Conservation (phyloP, 139 green algal species). For the Auxenochlorella protothecoides region DNA sequence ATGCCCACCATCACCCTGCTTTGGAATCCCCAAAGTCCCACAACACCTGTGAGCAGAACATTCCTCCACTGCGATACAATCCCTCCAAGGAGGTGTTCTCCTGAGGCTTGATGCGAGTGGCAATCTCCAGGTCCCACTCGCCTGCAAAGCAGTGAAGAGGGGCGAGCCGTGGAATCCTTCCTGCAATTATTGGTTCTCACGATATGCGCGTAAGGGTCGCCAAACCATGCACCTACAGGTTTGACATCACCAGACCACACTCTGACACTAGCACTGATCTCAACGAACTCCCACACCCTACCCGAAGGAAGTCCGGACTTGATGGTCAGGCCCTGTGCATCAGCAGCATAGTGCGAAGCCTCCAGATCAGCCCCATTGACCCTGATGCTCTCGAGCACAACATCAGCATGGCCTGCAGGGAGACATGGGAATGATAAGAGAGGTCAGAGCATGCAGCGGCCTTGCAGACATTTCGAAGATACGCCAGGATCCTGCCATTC, state of each 20-base stretch:
- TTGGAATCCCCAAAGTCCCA: background rate
- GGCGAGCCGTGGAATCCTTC: background rate
- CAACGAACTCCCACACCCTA: no score
- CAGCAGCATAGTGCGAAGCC: constrained; percentile 17
- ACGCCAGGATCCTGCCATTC: background rate
- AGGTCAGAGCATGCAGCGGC: background rate
- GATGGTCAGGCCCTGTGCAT: constrained; percentile 24
- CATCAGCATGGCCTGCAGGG: constrained; percentile 9
- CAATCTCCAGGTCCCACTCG: constrained; percentile 47
- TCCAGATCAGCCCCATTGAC: constrained; percentile 34
- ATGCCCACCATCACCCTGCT: background rate
- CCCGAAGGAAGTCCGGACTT: background rate
- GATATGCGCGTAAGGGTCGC: no score
- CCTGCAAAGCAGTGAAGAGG: constrained; percentile 4
- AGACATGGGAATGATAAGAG: background rate
- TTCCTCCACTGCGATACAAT: constrained; percentile 88
- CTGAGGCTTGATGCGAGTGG: constrained; percentile 65
- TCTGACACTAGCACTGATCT: no score
- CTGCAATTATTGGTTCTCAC: background rate
- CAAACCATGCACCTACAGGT: no score
- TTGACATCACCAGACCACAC: no score
- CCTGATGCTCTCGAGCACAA: constrained; percentile 45
- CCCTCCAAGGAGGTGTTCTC: constrained; percentile 93
- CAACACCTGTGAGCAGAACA: constrained; percentile 85
- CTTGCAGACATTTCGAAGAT: no score